Conservation (phyloP, 176 grass and related monocot species). For the Alopecurus myosuroides region DNA sequence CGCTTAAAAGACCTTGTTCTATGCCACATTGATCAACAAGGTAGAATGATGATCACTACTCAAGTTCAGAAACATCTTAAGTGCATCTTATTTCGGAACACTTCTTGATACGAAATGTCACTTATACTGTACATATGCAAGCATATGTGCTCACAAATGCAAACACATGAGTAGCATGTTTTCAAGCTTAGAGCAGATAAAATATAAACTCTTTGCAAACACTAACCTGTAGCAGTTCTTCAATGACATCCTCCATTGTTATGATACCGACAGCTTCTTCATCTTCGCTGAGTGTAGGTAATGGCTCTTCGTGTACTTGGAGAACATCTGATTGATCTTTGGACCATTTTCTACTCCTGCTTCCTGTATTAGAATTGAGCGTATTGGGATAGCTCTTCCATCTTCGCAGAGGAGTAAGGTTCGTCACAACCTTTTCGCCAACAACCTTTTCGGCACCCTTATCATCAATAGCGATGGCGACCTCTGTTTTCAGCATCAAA, state of each 20-base stretch:
- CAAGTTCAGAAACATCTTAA: not conserved
- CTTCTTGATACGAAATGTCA: not conserved
- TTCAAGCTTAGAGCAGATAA: not conserved
- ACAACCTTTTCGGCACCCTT: slow-evolving; percentile 42
- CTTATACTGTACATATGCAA: not conserved
- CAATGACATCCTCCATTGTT: slow-evolving; percentile 99
- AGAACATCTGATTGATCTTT: slow-evolving; percentile 58
- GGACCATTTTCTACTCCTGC: slow-evolving; percentile 57
- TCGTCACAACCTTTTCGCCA: slow-evolving; percentile 44
- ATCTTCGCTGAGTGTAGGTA: slow-evolving; percentile 62
- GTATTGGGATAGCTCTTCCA: slow-evolving; percentile 69
- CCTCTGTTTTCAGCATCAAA: slow-evolving; percentile 32
- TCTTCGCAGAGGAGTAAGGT: slow-evolving; percentile 25
- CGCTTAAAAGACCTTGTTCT: not conserved
- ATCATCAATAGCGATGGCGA: slow-evolving; percentile 55
- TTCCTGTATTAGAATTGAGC: slow-evolving; percentile 35
- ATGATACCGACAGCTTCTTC: slow-evolving; percentile 90
- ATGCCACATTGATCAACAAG: not conserved
- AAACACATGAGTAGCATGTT: not conserved
- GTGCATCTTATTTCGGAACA: not conserved
- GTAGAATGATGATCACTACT: not conserved
- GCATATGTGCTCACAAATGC: not conserved
- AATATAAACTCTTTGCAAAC: not conserved
- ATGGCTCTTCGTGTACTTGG: slow-evolving; percentile 52
- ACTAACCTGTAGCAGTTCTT: slow-evolving; percentile 91